Conservation (phyloP, 1,139 yeast genomes). For the Yamadazyma diospyri region DNA sequence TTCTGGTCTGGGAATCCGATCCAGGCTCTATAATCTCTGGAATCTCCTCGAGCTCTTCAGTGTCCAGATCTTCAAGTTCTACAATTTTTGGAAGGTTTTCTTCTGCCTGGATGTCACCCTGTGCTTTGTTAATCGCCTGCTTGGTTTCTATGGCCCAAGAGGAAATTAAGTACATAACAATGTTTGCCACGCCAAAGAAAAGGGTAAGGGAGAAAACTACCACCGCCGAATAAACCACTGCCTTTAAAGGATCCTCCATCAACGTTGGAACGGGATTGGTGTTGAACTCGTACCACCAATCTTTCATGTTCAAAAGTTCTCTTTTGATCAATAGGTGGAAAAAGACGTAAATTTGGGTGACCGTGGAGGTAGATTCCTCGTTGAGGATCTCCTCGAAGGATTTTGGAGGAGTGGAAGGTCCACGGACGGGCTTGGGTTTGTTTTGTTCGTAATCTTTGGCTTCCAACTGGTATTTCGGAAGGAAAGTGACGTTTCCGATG, state of each 20-base stretch:
- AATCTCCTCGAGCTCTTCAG: too few species aligned
- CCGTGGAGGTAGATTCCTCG: constrained; percentile 19
- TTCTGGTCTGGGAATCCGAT: too few species aligned
- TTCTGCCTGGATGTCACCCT: constrained; percentile 7
- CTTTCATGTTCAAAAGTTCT: constrained; percentile 25
- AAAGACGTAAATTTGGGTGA: constrained; percentile 20
- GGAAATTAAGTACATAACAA: constrained; percentile 21
- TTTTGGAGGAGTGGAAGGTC: constrained; percentile 40
- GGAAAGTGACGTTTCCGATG: constrained; percentile 74
- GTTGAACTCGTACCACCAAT: constrained; percentile 35
- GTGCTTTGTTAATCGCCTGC: constrained; percentile 12
- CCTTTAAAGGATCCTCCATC: constrained; percentile 44
- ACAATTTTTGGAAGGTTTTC: constrained; percentile 15
- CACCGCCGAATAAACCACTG: constrained; percentile 42
- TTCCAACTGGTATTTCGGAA: constrained; percentile 61
- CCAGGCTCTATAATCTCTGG: too few species aligned
- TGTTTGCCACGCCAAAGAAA: constrained; percentile 39
- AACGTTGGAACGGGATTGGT: constrained; percentile 42
- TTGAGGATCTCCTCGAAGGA: constrained; percentile 35
- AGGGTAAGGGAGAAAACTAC: constrained; percentile 38
- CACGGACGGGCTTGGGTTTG: constrained; percentile 36
- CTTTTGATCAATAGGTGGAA: constrained; percentile 18
- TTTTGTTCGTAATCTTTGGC: constrained; percentile 29
- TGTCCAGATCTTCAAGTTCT: constrained; percentile 12
- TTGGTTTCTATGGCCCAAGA: constrained; percentile 19